Conservation (phyloP, 768 basidiomycete species). For the Tephrocybe rancida region DNA sequence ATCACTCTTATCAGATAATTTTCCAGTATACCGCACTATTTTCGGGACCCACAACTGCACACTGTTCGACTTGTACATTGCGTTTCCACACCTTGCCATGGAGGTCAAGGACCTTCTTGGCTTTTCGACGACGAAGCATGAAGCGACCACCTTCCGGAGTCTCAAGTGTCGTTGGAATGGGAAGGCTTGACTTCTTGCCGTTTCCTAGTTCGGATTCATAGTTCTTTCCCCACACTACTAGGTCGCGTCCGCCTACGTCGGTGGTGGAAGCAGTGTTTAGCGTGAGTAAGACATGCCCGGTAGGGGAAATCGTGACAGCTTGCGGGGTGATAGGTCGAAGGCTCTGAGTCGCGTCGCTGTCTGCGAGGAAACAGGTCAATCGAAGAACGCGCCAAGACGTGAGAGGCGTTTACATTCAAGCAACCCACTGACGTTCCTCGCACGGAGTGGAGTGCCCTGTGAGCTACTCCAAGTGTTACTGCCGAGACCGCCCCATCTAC, state of each 20-base stretch:
- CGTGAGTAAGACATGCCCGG: conserved; percentile 75
- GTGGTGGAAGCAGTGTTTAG: conserved; percentile 61
- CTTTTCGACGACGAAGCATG: conserved; percentile 55
- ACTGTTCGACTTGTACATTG: conserved; percentile 65
- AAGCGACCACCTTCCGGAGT: conserved; percentile 56
- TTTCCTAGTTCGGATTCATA: conserved; percentile 76
- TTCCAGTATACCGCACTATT: conserved; percentile 76
- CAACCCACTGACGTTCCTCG: conserved; percentile 81
- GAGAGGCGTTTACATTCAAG: conserved; percentile 69
- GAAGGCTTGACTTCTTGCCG: conserved; percentile 63
- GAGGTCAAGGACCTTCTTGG: conserved; percentile 58
- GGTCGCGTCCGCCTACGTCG: conserved; percentile 61
- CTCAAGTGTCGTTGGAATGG: conserved; percentile 54
- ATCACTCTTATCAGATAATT: conserved; percentile 27
- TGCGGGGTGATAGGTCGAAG: conserved; percentile 67
- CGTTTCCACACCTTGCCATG: conserved; percentile 62
- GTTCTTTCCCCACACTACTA: conserved; percentile 76
- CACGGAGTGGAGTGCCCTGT: conserved; percentile 69
- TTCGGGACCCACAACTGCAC: conserved; percentile 60
- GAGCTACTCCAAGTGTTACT: conserved; percentile 69
- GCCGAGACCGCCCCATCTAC: conserved; percentile 80
- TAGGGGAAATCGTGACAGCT: conserved; percentile 67
- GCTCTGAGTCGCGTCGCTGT: conserved; percentile 60
- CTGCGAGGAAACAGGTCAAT: conserved; percentile 38
- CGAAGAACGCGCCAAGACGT: not conserved